These are phyloP conservation scores for Clarireedia sp. DNA, from an alignment of 2,329 filamentous ascomycete genomes.

Conservation along the genomic window DNA sequence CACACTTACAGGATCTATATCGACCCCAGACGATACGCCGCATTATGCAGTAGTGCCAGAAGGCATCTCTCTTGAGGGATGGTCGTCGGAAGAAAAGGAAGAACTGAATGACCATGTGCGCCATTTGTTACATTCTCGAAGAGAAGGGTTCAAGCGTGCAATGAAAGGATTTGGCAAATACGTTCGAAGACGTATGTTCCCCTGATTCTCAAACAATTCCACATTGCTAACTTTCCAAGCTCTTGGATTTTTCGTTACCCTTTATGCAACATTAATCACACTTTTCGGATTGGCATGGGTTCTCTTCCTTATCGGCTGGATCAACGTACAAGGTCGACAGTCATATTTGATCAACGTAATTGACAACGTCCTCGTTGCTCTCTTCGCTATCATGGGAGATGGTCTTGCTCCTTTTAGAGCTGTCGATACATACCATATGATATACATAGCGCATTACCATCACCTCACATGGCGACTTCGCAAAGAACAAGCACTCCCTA, in stretches of 20 bases:
- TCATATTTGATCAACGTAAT: conserved; percentile 62
- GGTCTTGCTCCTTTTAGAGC: conserved; percentile 66
- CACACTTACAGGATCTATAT: conserved; percentile 52
- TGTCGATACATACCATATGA: conserved; percentile 81
- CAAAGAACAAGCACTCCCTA: conserved; percentile 46
- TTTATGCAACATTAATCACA: conserved; percentile 77
- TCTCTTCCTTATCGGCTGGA: conserved; percentile 85
- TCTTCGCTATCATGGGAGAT: conserved; percentile 64
- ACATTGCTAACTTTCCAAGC: conserved; percentile 35
- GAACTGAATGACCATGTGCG: conserved; percentile 78
- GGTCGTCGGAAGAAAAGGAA: conserved; percentile 65
- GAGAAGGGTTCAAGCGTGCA: conserved; percentile 69
- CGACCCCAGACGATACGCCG: conserved; percentile 46
- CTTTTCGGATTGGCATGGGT: conserved; percentile 84
- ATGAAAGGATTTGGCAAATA: conserved; percentile 80
- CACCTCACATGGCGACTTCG: conserved; percentile 53
- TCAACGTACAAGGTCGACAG: conserved; percentile 68
- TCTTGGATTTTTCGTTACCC: conserved; percentile 72
- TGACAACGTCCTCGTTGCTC: conserved; percentile 61
- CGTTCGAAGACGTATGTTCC: conserved; percentile 53
- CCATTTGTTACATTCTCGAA: conserved; percentile 77
- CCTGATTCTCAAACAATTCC: not conserved
- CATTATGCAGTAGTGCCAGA: conserved; percentile 76
- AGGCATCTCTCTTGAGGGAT: conserved; percentile 62
- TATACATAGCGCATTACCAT: conserved; percentile 53